Evolutionary conservation across 805 yeast genomes (phyloP).

Genomic region (Diddensiella transvaalensis): DNA sequence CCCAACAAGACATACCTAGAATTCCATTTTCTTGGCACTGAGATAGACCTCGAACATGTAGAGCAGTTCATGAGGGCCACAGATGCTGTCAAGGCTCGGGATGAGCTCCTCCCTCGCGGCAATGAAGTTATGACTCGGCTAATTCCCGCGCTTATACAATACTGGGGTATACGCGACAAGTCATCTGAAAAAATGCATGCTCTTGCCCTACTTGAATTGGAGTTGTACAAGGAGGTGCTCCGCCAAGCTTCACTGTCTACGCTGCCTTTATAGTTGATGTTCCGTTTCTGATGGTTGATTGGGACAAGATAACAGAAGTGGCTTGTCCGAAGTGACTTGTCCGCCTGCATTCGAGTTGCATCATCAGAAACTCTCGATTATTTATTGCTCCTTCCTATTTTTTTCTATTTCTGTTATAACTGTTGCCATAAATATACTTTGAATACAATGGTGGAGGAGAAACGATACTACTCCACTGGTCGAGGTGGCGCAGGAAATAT

Average conservation of each 20-base stretch:
- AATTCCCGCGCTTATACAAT: not conserved
- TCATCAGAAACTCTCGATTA: no score
- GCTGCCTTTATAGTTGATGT: no score
- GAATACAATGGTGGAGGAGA: no score
- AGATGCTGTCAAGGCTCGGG: constrained; percentile 5
- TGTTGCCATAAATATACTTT: no score
- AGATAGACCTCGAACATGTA: constrained; percentile 22
- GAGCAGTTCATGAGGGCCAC: constrained; percentile 5
- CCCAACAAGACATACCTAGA: constrained; percentile 21
- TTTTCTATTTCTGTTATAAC: no score
- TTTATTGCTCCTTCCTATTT: no score
- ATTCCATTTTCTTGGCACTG: constrained; percentile 21
- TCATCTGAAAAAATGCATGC: not conserved
- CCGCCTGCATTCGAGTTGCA: no score
- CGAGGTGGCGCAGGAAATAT: constrained; percentile 80
- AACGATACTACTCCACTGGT: constrained; percentile 52
- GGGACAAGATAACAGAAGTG: no score
- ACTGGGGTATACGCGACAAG: not conserved
- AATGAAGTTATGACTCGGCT: constrained; percentile 4
- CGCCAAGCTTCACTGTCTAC: no score
- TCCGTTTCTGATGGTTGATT: no score
- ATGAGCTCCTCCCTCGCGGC: constrained; percentile 9
- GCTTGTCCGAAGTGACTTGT: no score
- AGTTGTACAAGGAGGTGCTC: not conserved
- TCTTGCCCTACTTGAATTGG: not conserved